Base-by-base conservation (phyloP, 352 stramenopile species). In the Thalassiosira pacifica region DNA sequence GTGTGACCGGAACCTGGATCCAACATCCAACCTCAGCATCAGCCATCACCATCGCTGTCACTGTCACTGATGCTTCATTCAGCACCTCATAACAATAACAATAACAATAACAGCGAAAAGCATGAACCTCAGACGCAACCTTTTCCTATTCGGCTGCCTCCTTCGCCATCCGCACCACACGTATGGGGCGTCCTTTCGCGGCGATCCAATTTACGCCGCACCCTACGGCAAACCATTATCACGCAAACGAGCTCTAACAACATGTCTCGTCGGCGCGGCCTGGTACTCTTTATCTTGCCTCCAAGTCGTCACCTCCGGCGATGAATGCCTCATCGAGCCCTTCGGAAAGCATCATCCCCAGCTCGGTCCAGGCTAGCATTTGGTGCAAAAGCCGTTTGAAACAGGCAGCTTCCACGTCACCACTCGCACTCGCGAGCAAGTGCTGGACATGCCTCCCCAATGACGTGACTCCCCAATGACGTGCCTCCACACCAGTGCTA, bases 401-500 rank as follows among this genome's bases (percentile, higher is more conserved):
- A 27, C 19, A 22, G 32, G 85, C 6, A 75, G 40, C 27, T 82
- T 70, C 53, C 31, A 78, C 19, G 70, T 34, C 26, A 85, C 79
- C n/a, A n/a, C n/a, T n/a, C n/a, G n/a, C 3, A 87, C 71, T 1
- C n/a, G 83, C 19, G 83, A 89, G 53, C 79, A 85, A 52, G 83
- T 88, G 1, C 42, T 89, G 40, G 6, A 13, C 6, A 13, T 48
- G 37, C n/a, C n/a, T n/a, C n/a, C n/a, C n/a, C n/a, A n/a, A n/a
- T 48, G 37, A 48, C 6, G 37, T 13, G 13, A 48, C 13, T 48
- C 37, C 13, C 6, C 37, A 48, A 13, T 13, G 83, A 89, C 57
- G 81, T 89, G 2, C 79, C 79, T 34, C 72, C 83, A 16, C 83
- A 89, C 60, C 79, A 83, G 31, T 87, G 79, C 57, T 88, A 85